Evolutionary conservation across 768 basidiomycete genomes (phyloP), one percentile per base, ranked within the genome.

Genomic region (Vishniacozyma victoriae): DNA sequence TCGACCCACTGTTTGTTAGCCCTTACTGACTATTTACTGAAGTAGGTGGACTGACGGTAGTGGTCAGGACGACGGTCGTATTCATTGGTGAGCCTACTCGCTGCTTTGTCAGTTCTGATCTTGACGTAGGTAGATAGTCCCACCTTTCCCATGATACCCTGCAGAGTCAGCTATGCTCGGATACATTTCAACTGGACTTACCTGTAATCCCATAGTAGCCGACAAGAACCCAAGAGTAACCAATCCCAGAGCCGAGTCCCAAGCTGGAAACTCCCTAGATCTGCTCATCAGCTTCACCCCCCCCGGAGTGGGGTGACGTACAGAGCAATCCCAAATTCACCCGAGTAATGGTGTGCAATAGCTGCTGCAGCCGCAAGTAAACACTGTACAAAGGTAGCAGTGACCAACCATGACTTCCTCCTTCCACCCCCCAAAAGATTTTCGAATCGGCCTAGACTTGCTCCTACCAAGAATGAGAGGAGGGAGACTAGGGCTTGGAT

Each of bases 401-500:
- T 46, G 23, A 81, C 73, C 62, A 91, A 78, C 88, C 88, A 92
- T 16, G 75, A 67, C 18, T 88, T 82, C 35, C 81, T 82, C 59
- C 81, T 80, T 11, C 80, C 61, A 0, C 89, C 89, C 20, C 90
- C 77, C 48, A 76, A 76, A 72, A 92, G 87, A n/a, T 89, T 87
- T n/a, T 86, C 65, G 14, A 69, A 22, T 19, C 87, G 82, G 0
- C 88, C 88, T 44, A 87, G 41, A 68, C 79, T 81, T n/a, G 87
- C 80, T 5, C 89, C 88, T 9, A 76, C 48, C 55, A 85, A 77
- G 78, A 91, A 91, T n/a, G 80, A 70, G 48, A 86, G 61, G 11
- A 91, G 72, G n/a, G 86, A 87, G 27, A 79, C 80, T 44, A 93
- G 75, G 14, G 89, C 88, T 68, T 88, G 87, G 67, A 82, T 82